Base-by-base conservation (phyloP, 352 stramenopile genomes). In the Aphanomyces astaci region DNA sequence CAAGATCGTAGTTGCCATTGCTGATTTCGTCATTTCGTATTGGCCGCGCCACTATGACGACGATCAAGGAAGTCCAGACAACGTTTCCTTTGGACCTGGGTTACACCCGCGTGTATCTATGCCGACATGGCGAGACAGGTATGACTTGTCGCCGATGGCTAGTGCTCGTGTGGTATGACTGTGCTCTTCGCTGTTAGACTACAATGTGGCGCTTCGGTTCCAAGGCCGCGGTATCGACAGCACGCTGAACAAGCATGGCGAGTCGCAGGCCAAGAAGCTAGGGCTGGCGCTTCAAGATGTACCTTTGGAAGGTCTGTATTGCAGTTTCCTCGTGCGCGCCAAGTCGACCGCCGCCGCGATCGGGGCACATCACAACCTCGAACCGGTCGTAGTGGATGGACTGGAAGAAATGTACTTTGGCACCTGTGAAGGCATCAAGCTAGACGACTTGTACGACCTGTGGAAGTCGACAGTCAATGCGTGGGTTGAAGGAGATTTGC, bases 361-460 rank as follows among this genome's bases (percentile, higher is more conserved):
- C 3, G 28, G 48, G 7, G 17, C n/a, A 15, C 36, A 66, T 40
- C 48, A 66, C 22, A 9, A 59, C 22, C 22, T 60, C 52, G 27
- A 22, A n/a, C n/a, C 52, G 2, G 52, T 9, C 10, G 27, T 2
- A 7, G 30, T 65, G 9, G 30, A 65, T 53, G 56, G 56, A 9
- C 22, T 65, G 22, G 22, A 93, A 62, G 84, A 93, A 66, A 93
- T 93, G 84, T 89, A 84, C 73, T 93, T 91, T 62, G 84, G 84
- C 11, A 46, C 81, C 45, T 77, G 89, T 19, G 84, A 93, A 64
- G 82, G 81, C 53, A 77, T 86, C 49, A 73, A 76, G 56, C 82
- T 86, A 66, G 75, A 79, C 27, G 46, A 71, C 28, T 78, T 88
- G 52, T 32, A 65, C 22, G 43, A 51, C 22, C 22, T 45, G 13